phyloP scores from a whole-genome alignment of 768 basidiomycete species.

The Suillus weaverae region DNA sequence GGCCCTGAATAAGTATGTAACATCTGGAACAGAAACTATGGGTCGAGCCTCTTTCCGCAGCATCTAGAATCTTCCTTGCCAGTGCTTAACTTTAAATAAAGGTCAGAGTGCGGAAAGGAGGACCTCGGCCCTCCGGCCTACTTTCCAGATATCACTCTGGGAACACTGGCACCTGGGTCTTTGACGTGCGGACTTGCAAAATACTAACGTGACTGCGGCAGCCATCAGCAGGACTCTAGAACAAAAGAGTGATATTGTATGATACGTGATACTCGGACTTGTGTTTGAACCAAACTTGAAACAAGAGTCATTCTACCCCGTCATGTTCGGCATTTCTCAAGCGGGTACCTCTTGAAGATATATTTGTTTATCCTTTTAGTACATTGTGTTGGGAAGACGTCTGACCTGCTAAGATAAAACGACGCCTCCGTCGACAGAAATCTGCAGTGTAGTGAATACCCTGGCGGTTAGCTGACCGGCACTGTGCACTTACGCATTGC shows the following conservation, averaged over 20 bases:
- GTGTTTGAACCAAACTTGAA: not conserved
- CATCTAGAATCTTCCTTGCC: not conserved
- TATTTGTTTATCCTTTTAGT: not conserved
- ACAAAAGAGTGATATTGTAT: not conserved
- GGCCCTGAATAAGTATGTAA: not conserved
- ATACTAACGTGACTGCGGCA: not conserved
- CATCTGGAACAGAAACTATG: too few species aligned
- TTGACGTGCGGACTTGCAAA: not conserved
- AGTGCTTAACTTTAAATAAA: not conserved
- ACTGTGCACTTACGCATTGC: slow-evolving; percentile 15
- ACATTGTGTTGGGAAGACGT: not conserved
- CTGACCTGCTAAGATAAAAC: not conserved
- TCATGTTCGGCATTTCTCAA: not conserved
- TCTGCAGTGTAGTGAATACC: not conserved
- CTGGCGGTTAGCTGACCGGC: not conserved
- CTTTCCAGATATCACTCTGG: not conserved
- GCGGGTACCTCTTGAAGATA: not conserved
- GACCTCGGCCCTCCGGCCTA: not conserved
- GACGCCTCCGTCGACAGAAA: slow-evolving; percentile 5
- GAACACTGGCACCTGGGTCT: not conserved
- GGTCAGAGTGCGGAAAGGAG: not conserved
- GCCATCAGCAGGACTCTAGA: not conserved
- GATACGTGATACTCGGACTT: not conserved
- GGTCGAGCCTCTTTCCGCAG: not conserved
- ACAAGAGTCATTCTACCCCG: not conserved